Conservation (phyloP, 2,329 filamentous ascomycete species). For the Dryadomyces quercus-mongolicae region DNA sequence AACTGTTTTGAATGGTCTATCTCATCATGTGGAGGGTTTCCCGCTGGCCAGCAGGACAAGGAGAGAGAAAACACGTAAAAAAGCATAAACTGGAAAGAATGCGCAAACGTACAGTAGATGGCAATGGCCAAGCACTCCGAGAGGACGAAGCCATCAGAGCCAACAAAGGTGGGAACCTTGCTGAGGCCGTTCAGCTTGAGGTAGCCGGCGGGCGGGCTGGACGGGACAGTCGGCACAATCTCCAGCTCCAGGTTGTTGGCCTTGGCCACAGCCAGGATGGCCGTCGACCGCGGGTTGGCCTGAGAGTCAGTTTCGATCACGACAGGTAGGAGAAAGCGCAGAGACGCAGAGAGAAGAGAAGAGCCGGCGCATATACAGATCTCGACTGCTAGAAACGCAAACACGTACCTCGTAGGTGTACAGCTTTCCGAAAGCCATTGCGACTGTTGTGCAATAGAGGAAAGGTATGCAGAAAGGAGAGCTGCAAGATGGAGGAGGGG, state of each 20-base stretch:
- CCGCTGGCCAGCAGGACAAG: conserved; percentile 13
- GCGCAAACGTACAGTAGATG: conserved; percentile 75
- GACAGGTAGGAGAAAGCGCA: no score
- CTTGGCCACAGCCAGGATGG: conserved; percentile 89
- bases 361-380: neutral
- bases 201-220: conserved; percentile 63
- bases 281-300: conserved; percentile 72
- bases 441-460: conserved; percentile 26
- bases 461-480: conserved; percentile 13
- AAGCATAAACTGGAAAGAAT: neutral
- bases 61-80: conserved; percentile 9
- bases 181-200: conserved; percentile 74
- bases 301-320: no score
- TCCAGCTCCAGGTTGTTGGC: conserved; percentile 92
- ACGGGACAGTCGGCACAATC: conserved; percentile 58
- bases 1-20: conserved; percentile 70
- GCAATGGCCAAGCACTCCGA: conserved; percentile 89
- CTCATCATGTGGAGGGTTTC: conserved; percentile 56
- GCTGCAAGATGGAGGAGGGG: conserved; percentile 8
- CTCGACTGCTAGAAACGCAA: neutral
- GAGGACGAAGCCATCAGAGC: conserved; percentile 80
- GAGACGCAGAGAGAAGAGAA: neutral
- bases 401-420: conserved; percentile 38
- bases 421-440: conserved; percentile 96
- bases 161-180: conserved; percentile 88